Evolutionary conservation across 768 basidiomycete species (phyloP), one percentile per base, ranked within the genome.

Genomic region (Suillus variegatus): DNA sequence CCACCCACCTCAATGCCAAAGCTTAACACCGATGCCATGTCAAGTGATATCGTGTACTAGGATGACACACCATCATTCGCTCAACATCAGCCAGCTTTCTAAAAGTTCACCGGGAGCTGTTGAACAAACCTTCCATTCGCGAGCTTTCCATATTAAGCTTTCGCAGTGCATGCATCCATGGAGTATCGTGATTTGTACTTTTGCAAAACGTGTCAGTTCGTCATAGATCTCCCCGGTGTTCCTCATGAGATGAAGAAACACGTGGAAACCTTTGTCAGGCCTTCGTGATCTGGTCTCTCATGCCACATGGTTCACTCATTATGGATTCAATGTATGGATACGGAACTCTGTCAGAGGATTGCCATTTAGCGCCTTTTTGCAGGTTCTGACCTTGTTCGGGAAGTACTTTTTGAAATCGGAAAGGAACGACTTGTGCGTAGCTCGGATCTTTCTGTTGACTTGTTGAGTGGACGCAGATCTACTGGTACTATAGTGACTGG

Each of bases 351-450:
- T 20, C 44, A 20, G 44, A 20, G 3, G 8, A 20, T 20, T 9
- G 20, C 44, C 12, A 22, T 6, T 13, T 38, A 46, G 54, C 43
- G 7, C 6, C 13, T 38, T 38, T 32, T 16, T 65, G 22, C n/a
- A 43, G 49, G 43, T n/a, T 10, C 4, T 22, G 44, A 38, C 4
- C 35, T 49, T 20, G 18, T 60, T 20, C n/a, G 13, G 69, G 68
- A 69, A 18, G 52, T 22, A 58, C 77, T 76, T 7, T 74, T 69
- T 52, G 57, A 68, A 3, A 67, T 63, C 52, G 71, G 70, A 3
- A 74, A 76, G 65, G 40, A 63, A 38, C 9, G 63, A 38, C 43
- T 22, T 13, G n/a, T 47, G 47, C 2, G 12, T 47, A 22, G n/a
- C 12, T 6, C 10, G 46, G n/a, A n/a, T n/a, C 44, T 44, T 18